Base-by-base conservation (phyloP, 139 green algal genomes). In the Haematococcus lacustris region DNA sequence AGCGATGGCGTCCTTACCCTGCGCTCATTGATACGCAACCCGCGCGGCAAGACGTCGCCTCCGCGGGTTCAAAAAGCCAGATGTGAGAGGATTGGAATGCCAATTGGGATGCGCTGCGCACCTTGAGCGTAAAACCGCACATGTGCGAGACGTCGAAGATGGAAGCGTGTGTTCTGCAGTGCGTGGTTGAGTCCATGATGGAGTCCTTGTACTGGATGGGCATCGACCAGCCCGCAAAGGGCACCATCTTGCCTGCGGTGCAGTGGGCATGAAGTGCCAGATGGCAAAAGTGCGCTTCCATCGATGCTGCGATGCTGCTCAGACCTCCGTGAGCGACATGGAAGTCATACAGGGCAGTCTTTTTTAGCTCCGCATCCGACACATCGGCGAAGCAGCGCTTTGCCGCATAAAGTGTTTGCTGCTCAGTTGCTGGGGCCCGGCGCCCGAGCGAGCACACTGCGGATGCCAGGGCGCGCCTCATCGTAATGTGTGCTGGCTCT, bases 141-240 rank as follows among this genome's bases (percentile, higher is more conserved):
- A 98, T 98, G 79, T 99, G 95, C 6, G 91, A 91, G 1, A 99
- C 95, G 68, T 99, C 95, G 70, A 99, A 99, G 6, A 99, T 51
- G 25, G 91, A 94, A 7, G 89, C 93, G 34, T 93, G 68, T n/a
- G 73, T 78, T 13, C 94, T 78, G 84, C 94, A 98, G 77, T 92
- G 85, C 25, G 82, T 84, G 7, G 90, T 97, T 3, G 92, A 91
- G 0, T 98, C 95, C 83, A 99, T 97, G 74, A 99, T 97, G 66
- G 71, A 89, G 80, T 98, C 91, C 74, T 94, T 94, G 86, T 99
- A 99, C 76, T 99, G 95, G 69, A 98, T 96, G 7, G 95, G 95
- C 95, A 99, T 98, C 17, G 88, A 90, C 88, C 91, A 98, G 41
- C 95, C 95, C 23, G 93, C 94, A 82, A 98, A 99, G 2, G 90